Percentiles rank a stretch among this genome's conserved stretches.
phyloP scores from a whole-genome alignment of 495 filamentous ascomycete species.

The Achaetomiella virescens region DNA sequence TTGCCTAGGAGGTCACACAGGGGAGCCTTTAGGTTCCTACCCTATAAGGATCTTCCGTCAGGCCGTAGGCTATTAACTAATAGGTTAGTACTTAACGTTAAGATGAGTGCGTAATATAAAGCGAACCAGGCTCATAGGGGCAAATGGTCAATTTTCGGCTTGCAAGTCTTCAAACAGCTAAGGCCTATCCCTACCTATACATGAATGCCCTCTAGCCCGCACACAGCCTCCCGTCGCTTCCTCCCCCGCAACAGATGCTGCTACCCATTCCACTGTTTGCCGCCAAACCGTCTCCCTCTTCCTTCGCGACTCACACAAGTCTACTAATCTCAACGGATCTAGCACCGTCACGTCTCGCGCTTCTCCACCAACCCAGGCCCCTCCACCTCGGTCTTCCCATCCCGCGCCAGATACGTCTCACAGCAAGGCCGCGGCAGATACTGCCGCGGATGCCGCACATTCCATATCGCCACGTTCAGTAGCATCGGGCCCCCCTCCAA shows the following conservation, averaged over 20 bases:
- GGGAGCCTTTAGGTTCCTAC: no score
- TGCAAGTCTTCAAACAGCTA: no score
- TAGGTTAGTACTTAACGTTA: no score
- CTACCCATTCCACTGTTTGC: constrained; percentile 6
- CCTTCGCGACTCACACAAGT: constrained; percentile 45
- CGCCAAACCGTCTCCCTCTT: not conserved
- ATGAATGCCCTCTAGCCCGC: no score
- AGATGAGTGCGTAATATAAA: no score
- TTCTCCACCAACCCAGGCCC: constrained; percentile 58
- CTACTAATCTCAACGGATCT: constrained; percentile 60
- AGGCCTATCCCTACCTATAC: no score
- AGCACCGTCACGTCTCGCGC: constrained; percentile 50
- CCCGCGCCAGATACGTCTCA: constrained; percentile 56
- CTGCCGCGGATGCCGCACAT: constrained; percentile 55
- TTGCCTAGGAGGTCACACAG: no score
- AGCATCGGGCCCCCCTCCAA: constrained; percentile 65
- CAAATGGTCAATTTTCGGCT: no score
- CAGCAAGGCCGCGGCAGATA: constrained; percentile 57
- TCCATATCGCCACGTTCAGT: constrained; percentile 53
- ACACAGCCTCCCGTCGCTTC: not conserved
- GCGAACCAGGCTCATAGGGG: no score
- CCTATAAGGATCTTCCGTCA: no score
- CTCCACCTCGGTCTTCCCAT: constrained; percentile 61
- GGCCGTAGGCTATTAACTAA: no score
- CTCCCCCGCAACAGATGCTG: not conserved